A percentile compares a stretch with the other conserved stretches of the same genome.
phyloP scores from a whole-genome alignment of 2,329 filamentous ascomycete species.

The Diaporthe vaccinii region DNA sequence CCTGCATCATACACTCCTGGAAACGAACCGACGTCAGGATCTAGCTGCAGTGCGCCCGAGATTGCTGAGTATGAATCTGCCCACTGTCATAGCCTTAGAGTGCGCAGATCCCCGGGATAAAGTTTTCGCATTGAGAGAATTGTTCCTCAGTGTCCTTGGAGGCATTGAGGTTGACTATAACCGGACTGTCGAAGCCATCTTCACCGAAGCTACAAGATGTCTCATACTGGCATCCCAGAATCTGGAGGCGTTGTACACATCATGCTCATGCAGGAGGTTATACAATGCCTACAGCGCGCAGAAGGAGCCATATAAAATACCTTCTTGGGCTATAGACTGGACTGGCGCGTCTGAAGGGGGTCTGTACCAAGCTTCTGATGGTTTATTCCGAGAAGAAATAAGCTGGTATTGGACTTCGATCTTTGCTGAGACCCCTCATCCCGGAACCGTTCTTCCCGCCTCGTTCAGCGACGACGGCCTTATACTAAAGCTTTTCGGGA shows the following conservation, averaged over 20 bases:
- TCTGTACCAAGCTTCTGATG: background rate
- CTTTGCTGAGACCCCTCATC: background rate
- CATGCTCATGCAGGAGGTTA: background rate
- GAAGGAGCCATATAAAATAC: background rate
- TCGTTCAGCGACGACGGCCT: background rate
- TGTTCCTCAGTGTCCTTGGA: background rate
- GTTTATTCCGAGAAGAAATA: background rate
- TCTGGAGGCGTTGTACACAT: background rate
- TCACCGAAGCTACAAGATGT: background rate
- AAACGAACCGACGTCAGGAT: background rate
- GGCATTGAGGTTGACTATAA: background rate
- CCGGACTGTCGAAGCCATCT: background rate
- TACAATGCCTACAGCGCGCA: background rate
- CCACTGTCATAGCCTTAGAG: background rate
- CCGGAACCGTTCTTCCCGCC: background rate
- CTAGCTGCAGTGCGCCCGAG: background rate
- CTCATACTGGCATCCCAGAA: background rate
- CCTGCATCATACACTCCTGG: background rate
- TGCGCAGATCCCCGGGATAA: background rate
- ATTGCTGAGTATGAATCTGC: background rate
- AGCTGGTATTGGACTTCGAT: background rate
- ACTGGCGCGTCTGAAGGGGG: background rate
- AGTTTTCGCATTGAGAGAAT: background rate
- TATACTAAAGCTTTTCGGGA: background rate
- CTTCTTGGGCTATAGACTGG: constrained; percentile 2